Conservation (phyloP, 2,329 filamentous ascomycete species). For the Aspergillus hiratsukae region DNA sequence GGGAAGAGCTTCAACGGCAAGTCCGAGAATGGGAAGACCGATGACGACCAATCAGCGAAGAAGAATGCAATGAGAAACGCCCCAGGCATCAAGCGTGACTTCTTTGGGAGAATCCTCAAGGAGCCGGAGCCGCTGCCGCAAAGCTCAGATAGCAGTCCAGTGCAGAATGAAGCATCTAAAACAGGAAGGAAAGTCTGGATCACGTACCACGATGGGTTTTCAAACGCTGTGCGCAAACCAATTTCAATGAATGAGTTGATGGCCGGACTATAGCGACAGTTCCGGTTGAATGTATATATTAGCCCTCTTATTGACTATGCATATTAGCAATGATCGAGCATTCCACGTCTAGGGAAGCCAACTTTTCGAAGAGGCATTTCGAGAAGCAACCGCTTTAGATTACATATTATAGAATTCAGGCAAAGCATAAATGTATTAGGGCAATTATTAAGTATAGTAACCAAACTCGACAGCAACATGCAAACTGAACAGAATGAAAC, state of each 20-base stretch:
- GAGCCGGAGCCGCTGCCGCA: constrained; percentile 39
- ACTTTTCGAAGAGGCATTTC: neutral
- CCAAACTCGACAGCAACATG: neutral
- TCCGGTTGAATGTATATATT: neutral
- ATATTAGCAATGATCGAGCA: neutral
- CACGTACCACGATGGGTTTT: constrained; percentile 83
- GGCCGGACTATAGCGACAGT: constrained; percentile 35
- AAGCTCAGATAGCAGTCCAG: constrained; percentile 24
- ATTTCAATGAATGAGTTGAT: constrained; percentile 77
- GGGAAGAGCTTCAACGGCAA: constrained; percentile 20
- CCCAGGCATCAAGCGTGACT: constrained; percentile 64
- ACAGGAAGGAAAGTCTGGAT: constrained; percentile 69
- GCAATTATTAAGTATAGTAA: neutral
- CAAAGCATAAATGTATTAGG: neutral
- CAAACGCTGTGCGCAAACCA: constrained; percentile 87
- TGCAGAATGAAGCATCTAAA: constrained; percentile 29
- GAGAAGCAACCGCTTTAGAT: neutral
- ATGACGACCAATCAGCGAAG: constrained; percentile 12
- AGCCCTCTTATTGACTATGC: neutral
- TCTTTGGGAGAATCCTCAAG: constrained; percentile 72
- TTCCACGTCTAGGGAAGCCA: neutral
- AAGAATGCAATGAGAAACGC: constrained; percentile 28
- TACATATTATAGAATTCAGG: neutral
- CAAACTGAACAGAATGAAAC: neutral
- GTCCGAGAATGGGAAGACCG: constrained; percentile 31